These are phyloP conservation scores for Aureobasidium sp. DNA, from an alignment of 2,329 filamentous ascomycete species.

Conservation along the genomic window DNA sequence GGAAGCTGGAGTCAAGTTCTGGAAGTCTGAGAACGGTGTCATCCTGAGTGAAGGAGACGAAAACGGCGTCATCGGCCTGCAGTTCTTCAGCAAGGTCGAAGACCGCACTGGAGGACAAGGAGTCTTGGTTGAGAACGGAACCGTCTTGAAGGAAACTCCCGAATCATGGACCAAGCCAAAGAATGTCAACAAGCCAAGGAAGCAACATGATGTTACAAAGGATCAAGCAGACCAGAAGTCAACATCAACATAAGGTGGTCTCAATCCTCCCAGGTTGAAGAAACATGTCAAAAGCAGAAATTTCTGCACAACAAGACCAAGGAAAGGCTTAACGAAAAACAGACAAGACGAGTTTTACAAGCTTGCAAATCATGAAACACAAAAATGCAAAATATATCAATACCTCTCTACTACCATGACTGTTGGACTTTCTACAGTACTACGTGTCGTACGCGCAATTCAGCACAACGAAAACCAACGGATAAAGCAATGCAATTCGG, in stretches of 20 bases:
- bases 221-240: neutral
- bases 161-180: slow-evolving; percentile 37
- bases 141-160: slow-evolving; percentile 59
- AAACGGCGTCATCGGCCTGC: slow-evolving; percentile 53
- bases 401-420: no score
- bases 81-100: slow-evolving; percentile 65
- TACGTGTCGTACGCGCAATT: no score
- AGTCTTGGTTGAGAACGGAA: slow-evolving; percentile 62
- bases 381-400: no score
- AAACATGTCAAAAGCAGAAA: slow-evolving; percentile 86
- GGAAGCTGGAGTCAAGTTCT: slow-evolving; percentile 63
- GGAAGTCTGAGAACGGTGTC: slow-evolving; percentile 39
- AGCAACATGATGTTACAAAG: neutral
- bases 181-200: slow-evolving; percentile 24
- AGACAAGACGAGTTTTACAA: neutral
- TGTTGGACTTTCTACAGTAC: no score
- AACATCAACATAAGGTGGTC: slow-evolving; percentile 16
- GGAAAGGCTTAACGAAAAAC: slow-evolving; percentile 19
- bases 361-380: no score
- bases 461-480: no score
- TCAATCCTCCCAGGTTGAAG: slow-evolving; percentile 60
- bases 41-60: slow-evolving; percentile 41
- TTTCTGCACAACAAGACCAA: slow-evolving; percentile 67
- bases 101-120: slow-evolving; percentile 52
- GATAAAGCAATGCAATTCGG: no score